Conservation (phyloP, 768 basidiomycete species). For the Scleroderma bovista region DNA sequence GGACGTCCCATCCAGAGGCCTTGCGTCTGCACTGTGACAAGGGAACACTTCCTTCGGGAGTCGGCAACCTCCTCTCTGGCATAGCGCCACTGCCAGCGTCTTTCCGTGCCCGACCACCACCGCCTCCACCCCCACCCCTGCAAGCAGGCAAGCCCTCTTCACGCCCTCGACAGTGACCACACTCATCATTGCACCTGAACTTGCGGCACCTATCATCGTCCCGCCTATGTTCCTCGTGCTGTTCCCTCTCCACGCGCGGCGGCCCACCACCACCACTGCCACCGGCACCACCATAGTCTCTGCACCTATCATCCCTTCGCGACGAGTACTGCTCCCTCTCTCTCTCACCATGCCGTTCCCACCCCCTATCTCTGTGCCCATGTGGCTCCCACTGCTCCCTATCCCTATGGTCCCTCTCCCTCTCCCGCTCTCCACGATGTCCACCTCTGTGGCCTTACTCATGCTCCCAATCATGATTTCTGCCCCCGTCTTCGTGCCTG, state of each 20-base stretch:
- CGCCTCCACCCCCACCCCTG: no score
- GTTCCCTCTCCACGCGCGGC: no score
- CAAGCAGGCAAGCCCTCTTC: constrained; percentile 37
- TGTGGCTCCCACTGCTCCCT: constrained; percentile 36
- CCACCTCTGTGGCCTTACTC: background rate
- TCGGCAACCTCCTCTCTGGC: constrained; percentile 81
- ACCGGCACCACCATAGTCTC: constrained; percentile 42
- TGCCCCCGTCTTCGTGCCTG: constrained; percentile 48
- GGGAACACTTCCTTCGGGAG: constrained; percentile 77
- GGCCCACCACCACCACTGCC: background rate
- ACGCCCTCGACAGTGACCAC: constrained; percentile 21
- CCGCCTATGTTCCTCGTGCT: constrained; percentile 42
- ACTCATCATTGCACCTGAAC: constrained; percentile 39
- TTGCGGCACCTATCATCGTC: constrained; percentile 51
- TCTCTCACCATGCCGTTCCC: constrained; percentile 29
- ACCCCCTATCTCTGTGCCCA: constrained; percentile 30
- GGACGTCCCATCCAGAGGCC: constrained; percentile 94
- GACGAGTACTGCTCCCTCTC: constrained; percentile 31
- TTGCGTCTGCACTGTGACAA: constrained; percentile 84
- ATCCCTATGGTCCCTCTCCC: constrained; percentile 35
- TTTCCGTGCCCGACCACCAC: constrained; percentile 35
- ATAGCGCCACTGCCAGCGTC: constrained; percentile 39
- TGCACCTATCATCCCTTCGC: constrained; percentile 46
- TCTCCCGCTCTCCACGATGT: background rate
- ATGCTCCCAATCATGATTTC: background rate